A percentile compares a stretch with the other conserved stretches of the same genome.
These are phyloP conservation scores for Solanum etuberosum DNA, from an alignment of 257 asterid species.

Conservation along the genomic window DNA sequence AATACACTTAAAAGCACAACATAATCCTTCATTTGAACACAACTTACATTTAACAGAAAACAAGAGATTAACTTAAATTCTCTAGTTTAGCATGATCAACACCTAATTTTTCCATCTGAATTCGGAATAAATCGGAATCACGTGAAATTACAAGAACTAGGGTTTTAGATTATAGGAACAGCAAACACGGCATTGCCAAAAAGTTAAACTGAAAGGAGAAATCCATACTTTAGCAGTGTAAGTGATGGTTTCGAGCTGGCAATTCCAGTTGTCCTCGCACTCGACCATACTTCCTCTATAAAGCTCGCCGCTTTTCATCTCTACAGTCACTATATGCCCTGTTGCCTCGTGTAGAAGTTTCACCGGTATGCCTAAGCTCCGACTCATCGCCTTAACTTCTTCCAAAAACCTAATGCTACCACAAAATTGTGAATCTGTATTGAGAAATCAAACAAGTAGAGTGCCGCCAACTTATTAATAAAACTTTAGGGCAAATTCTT, in stretches of 20 bases:
- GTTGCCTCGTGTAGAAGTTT: constrained; percentile 97
- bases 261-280: constrained; percentile 55
- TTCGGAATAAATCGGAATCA: neutral
- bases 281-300: constrained; percentile 87
- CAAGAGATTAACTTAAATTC: neutral
- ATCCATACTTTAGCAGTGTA: constrained; percentile 41
- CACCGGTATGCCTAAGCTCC: constrained; percentile 94
- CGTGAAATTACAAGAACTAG: neutral
- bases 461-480: neutral
- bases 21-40: neutral
- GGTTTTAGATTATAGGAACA: neutral
- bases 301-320: constrained; percentile 90
- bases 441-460: neutral
- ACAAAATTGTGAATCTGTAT: neutral
- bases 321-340: constrained; percentile 91
- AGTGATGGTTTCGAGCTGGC: constrained; percentile 44
- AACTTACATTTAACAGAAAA: neutral
- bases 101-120: neutral
- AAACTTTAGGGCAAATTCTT: neutral
- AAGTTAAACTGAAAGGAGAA: neutral
- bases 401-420: constrained; percentile 11
- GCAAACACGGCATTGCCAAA: neutral
- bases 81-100: neutral
- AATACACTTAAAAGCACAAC: neutral
- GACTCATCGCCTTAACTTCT: constrained; percentile 38